These are phyloP conservation scores for Yarrowia yakushimensis DNA, from an alignment of 805 yeast genomes.

Conservation along the genomic window DNA sequence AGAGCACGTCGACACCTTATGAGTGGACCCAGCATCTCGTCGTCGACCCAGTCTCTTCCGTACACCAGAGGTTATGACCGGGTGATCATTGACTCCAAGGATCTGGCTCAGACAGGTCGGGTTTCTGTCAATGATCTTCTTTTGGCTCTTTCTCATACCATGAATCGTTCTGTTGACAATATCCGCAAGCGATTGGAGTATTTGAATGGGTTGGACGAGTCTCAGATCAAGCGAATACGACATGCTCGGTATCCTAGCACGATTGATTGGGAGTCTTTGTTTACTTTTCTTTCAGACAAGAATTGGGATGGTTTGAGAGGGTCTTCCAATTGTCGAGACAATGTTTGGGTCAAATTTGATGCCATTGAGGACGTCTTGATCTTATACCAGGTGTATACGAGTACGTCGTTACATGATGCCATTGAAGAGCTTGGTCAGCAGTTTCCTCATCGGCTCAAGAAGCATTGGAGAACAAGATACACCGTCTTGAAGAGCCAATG, in stretches of 20 bases:
- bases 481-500: not conserved
- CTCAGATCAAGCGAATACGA: not conserved
- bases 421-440: not conserved
- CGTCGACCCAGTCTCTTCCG: not conserved
- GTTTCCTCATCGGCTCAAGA: slow-evolving; percentile 5
- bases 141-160: not conserved
- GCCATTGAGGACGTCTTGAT: not conserved
- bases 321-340: not conserved
- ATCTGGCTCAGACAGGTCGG: slow-evolving; percentile 1
- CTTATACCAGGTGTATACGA: not conserved
- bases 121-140: not conserved
- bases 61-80: slow-evolving; percentile 23
- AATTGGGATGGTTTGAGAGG: not conserved
- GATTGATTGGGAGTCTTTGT: slow-evolving; percentile 16
- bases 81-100: slow-evolving; percentile 17
- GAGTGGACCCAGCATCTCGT: not conserved
- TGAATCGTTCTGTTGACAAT: not conserved
- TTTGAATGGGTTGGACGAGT: not conserved
- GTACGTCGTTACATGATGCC: slow-evolving; percentile 14
- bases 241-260: slow-evolving; percentile 14
- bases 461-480: not conserved
- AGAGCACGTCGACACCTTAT: slow-evolving; percentile 4
- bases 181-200: not conserved
- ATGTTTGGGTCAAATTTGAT: slow-evolving; percentile 5
- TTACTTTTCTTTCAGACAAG: not conserved